Evolutionary conservation across 2,329 filamentous ascomycete species (phyloP).

Genomic region (Fusarium sterilihyphosum): DNA sequence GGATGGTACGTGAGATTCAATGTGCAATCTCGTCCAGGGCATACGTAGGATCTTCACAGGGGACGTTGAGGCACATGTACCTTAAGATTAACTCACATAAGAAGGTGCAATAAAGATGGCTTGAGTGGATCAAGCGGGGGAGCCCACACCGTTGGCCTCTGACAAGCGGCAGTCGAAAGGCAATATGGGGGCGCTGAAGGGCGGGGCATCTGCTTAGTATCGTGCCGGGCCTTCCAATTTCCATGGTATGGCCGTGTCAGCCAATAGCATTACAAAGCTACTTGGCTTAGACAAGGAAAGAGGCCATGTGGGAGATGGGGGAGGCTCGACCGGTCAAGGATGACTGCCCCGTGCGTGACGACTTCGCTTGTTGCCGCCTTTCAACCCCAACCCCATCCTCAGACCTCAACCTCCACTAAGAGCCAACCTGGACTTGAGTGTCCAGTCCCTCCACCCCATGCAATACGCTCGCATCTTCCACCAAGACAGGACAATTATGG

Average conservation of each 20-base stretch:
- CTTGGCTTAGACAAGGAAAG: slow-evolving; percentile 13
- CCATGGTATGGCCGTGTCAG: neutral
- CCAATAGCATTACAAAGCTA: slow-evolving; percentile 17
- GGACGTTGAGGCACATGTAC: neutral
- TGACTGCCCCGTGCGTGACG: slow-evolving; percentile 33
- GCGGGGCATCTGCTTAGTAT: slow-evolving; percentile 10
- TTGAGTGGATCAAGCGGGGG: slow-evolving; percentile 9
- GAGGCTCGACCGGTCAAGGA: slow-evolving; percentile 40
- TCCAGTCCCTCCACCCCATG: slow-evolving; percentile 3
- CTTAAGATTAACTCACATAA: slow-evolving; percentile 2
- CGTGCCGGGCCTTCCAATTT: neutral
- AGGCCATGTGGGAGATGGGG: slow-evolving; percentile 22
- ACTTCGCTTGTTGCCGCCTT: slow-evolving; percentile 38
- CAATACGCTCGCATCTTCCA: slow-evolving; percentile 37
- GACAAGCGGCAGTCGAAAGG: slow-evolving; percentile 16
- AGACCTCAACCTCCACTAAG: slow-evolving; percentile 13
- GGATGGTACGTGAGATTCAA: neutral
- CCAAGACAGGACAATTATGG: slow-evolving; percentile 28
- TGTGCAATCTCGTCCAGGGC: neutral
- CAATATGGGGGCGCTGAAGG: slow-evolving; percentile 27
- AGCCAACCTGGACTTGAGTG: slow-evolving; percentile 9
- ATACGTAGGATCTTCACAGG: slow-evolving; percentile 3
- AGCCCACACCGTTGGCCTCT: slow-evolving; percentile 15
- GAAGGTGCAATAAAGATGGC: slow-evolving; percentile 7
- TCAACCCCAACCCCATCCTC: slow-evolving; percentile 25